Evolutionary conservation across 352 stramenopile genomes (phyloP), one percentile per base, ranked within the genome.

Genomic region (Pythium dissotocum): DNA sequence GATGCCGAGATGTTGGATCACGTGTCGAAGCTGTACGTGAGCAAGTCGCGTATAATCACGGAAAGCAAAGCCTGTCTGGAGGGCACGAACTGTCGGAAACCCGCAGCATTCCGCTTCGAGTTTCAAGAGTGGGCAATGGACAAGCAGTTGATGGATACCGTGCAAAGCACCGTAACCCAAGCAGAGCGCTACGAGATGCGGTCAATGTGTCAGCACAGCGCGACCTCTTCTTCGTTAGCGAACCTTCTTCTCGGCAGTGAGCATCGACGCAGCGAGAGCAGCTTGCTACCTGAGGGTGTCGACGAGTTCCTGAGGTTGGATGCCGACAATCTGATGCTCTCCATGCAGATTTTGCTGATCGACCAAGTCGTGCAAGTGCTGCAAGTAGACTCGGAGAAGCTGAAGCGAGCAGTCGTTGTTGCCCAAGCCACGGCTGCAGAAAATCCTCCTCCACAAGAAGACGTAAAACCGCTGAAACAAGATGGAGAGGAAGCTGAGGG

Each of bases 91-190:
- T 96, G 88, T 54, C 76, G 79, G 13, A 80, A 76, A 13, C 81
- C 88, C 14, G 85, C 79, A 2, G 73, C 75, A 16, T 93, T 94
- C 58, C 83, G 81, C 21, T 91, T 96, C 58, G 88, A 95, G 60
- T 96, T 93, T 30, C 77, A 87, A 9, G 88, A 96, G 67, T 94
- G 88, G 87, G 78, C 83, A 32, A 87, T 92, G 26, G 85, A 95
- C 69, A 80, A 80, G 2, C 65, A 82, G 35, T 65, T 92, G 56
- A 76, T 83, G 55, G 84, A 95, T 57, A 78, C 83, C 5, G 79
- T 91, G 8, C 68, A 90, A 42, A 83, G 79, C 13, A 92, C 90
- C n/a, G 58, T 87, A 44, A 67, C 65, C 2, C 87, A 95, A 57
- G 73, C 76, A 42, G 79, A 88, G 57, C 83, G 85, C 3, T 93